A percentile compares a stretch with the other conserved stretches of the same genome.
These are phyloP conservation scores for Theobroma cacao DNA, from an alignment of 345 rosid genomes.

Conservation along the genomic window DNA sequence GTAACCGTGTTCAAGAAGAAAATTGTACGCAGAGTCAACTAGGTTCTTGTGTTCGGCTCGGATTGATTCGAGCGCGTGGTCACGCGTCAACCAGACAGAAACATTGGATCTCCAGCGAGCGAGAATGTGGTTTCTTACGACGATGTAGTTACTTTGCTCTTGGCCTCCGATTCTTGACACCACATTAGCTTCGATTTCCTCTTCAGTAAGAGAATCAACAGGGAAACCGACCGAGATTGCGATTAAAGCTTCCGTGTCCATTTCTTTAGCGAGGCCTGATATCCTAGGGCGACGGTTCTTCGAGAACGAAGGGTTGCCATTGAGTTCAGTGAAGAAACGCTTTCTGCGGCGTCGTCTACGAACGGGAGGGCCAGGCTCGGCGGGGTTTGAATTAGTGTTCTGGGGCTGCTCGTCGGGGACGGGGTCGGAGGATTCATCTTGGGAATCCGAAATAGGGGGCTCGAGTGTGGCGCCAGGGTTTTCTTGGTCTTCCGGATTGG, in stretches of 20 bases:
- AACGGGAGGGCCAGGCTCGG: constrained; percentile 49
- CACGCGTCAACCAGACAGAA: constrained; percentile 71
- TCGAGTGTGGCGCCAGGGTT: constrained; percentile 31
- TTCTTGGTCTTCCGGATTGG: constrained; percentile 32
- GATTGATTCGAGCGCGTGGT: constrained; percentile 71
- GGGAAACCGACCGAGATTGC: constrained; percentile 94
- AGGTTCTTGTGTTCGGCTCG: constrained; percentile 62
- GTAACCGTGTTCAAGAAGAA: constrained; percentile 79
- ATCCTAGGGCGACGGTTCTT: constrained; percentile 54
- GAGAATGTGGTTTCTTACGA: constrained; percentile 81
- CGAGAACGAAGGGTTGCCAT: constrained; percentile 57
- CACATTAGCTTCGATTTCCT: constrained; percentile 92
- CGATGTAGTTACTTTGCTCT: constrained; percentile 75
- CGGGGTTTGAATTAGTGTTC: constrained; percentile 37
- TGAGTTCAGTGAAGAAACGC: constrained; percentile 88
- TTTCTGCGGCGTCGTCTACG: constrained; percentile 78
- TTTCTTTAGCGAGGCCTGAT: constrained; percentile 56
- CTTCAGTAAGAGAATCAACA: constrained; percentile 85
- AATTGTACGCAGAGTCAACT: constrained; percentile 71
- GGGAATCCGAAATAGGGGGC: constrained; percentile 54
- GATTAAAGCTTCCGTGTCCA: constrained; percentile 74
- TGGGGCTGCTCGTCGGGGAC: constrained; percentile 41
- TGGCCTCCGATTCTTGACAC: constrained; percentile 65
- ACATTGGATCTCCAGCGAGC: constrained; percentile 87
- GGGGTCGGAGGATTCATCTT: constrained; percentile 73